Evolutionary conservation across 2,329 filamentous ascomycete genomes (phyloP).

Genomic region (Alternaria atra): DNA sequence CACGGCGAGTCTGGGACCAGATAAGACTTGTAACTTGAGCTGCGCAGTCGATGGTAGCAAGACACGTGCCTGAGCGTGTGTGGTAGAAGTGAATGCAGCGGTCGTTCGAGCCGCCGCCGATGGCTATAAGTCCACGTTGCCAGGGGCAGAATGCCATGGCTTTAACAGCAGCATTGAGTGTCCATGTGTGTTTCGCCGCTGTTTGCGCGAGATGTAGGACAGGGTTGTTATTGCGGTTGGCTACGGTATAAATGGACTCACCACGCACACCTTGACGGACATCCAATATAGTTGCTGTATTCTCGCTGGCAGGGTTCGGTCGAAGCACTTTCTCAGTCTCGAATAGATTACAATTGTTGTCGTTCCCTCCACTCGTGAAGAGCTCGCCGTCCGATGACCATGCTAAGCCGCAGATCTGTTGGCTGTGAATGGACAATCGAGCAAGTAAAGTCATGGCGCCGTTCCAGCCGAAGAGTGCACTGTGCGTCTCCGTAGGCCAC

Average conservation of each 20-base stretch:
- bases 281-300: conserved; percentile 27
- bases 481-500: conserved; percentile 70
- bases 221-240: conserved; percentile 42
- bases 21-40: conserved; percentile 93
- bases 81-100: conserved; percentile 97
- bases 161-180: conserved; percentile 89
- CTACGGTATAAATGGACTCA: conserved; percentile 47
- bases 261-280: conserved; percentile 38
- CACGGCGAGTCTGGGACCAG: conserved; percentile 84
- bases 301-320: conserved; percentile 14
- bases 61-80: conserved; percentile 78
- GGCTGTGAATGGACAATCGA: conserved; percentile 78
- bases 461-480: conserved; percentile 76
- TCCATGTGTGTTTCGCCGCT: conserved; percentile 74
- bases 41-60: conserved; percentile 90
- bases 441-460: conserved; percentile 81
- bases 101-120: conserved; percentile 92
- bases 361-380: conserved; percentile 91
- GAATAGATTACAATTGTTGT: conserved; percentile 88
- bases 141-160: conserved; percentile 97
- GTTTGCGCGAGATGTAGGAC: conserved; percentile 62
- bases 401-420: conserved; percentile 92
- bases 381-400: conserved; percentile 80
- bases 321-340: conserved; percentile 68
- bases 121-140: conserved; percentile 86